Percentiles rank a stretch among this genome's conserved stretches.
These are phyloP conservation scores for Curvularia verruculosa DNA, from an alignment of 2,329 filamentous ascomycete genomes.

Conservation along the genomic window DNA sequence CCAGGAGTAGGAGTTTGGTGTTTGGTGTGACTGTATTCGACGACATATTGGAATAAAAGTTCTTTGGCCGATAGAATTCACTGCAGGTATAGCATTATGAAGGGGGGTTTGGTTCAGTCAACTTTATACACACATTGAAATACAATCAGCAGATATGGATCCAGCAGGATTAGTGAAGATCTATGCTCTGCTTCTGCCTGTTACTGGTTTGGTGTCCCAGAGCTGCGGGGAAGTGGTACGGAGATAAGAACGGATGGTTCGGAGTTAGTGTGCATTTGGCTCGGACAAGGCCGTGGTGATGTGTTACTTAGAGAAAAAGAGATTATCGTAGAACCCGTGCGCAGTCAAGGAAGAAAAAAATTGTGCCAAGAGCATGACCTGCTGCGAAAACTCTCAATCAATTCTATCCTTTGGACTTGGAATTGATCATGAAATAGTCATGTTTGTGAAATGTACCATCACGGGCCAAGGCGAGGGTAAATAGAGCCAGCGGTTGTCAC, in stretches of 20 bases:
- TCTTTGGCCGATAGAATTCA: background rate
- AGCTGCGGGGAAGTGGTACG: background rate
- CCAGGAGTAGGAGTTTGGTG: conserved; percentile 62
- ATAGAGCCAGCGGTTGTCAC: background rate
- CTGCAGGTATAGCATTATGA: background rate
- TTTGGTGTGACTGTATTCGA: conserved; percentile 3
- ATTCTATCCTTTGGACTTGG: background rate
- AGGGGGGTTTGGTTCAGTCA: background rate
- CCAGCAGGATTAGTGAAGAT: background rate
- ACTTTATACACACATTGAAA: background rate
- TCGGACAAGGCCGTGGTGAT: background rate
- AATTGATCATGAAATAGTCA: background rate
- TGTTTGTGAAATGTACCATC: background rate
- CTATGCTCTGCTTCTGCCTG: background rate
- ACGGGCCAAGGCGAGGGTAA: background rate
- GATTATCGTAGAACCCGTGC: background rate
- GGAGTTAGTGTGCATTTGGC: conserved; percentile 8
- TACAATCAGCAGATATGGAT: background rate
- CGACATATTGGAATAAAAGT: background rate
- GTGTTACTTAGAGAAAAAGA: too few relatives aligned
- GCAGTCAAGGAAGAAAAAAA: too few relatives aligned
- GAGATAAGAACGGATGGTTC: conserved; percentile 7
- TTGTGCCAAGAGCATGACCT: background rate
- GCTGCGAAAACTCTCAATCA: background rate
- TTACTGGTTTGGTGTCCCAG: background rate